Conservation (phyloP, 331 rosid species). For the Malus hybrid region DNA sequence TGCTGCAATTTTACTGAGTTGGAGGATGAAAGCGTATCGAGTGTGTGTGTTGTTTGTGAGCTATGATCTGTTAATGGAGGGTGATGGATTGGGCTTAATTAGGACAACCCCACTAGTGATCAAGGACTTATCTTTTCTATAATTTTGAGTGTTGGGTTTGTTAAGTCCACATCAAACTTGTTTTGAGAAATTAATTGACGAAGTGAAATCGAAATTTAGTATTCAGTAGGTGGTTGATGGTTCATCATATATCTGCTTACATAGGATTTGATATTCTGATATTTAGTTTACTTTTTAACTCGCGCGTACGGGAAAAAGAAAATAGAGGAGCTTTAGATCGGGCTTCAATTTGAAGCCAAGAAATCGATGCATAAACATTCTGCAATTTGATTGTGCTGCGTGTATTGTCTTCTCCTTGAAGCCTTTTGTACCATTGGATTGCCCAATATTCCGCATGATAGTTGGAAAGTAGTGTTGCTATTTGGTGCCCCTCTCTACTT, state of each 20-base stretch:
- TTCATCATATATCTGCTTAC: neutral
- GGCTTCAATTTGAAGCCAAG: neutral
- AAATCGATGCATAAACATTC: neutral
- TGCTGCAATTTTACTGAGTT: neutral
- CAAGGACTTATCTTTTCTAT: neutral
- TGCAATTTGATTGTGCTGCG: neutral
- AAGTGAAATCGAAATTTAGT: neutral
- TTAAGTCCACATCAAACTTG: neutral
- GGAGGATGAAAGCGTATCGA: neutral
- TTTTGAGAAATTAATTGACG: neutral
- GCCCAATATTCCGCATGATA: neutral
- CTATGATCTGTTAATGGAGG: neutral
- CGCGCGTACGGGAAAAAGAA: neutral
- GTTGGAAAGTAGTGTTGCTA: neutral
- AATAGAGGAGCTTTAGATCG: neutral
- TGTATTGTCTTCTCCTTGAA: neutral
- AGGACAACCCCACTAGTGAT: too few species aligned
- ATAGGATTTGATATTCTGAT: neutral
- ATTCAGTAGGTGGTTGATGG: neutral
- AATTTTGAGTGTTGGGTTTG: neutral
- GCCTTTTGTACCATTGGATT: neutral
- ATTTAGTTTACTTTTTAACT: neutral
- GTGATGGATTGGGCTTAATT: neutral
- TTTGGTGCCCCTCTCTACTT: neutral
- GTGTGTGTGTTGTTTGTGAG: neutral